phyloP scores from a whole-genome alignment of 2,329 filamentous ascomycete species.

The Xenoacremonium recifei region DNA sequence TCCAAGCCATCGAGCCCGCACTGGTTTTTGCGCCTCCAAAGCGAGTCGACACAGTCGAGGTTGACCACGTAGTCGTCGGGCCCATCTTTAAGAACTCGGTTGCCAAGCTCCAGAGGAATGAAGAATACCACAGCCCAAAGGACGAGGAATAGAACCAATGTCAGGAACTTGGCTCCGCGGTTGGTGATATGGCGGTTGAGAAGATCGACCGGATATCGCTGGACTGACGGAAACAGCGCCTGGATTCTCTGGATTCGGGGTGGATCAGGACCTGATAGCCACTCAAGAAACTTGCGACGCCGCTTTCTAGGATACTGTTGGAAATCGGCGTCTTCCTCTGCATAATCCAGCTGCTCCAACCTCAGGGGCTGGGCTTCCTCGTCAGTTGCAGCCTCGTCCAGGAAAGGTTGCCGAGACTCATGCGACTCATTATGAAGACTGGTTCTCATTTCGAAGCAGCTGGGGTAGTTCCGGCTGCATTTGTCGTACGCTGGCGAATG shows the following conservation, averaged over 20 bases:
- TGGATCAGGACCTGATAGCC: slow-evolving; percentile 57
- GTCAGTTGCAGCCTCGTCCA: too few relatives aligned
- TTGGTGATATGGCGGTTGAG: slow-evolving; percentile 63
- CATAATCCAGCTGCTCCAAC: too few relatives aligned
- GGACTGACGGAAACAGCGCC: slow-evolving; percentile 63
- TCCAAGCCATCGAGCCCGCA: slow-evolving; percentile 74
- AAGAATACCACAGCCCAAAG: slow-evolving; percentile 72
- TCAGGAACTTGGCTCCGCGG: slow-evolving; percentile 55
- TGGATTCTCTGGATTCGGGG: slow-evolving; percentile 49
- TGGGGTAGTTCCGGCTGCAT: too few relatives aligned
- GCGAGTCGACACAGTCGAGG: slow-evolving; percentile 66
- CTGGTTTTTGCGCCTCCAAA: slow-evolving; percentile 68
- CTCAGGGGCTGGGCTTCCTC: too few relatives aligned
- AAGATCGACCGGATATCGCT: slow-evolving; percentile 64
- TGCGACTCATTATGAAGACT: too few relatives aligned
- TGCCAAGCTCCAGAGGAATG: slow-evolving; percentile 64
- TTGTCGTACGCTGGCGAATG: too few relatives aligned
- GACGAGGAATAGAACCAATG: slow-evolving; percentile 60
- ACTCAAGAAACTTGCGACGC: too few relatives aligned
- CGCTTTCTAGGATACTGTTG: too few relatives aligned
- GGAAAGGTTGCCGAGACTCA: too few relatives aligned
- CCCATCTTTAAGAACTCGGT: slow-evolving; percentile 57
- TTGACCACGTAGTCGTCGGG: slow-evolving; percentile 65
- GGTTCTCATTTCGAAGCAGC: too few relatives aligned
- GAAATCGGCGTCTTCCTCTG: too few relatives aligned